Conservation (phyloP, 192 early-diverging fungal species). For the Cladochytrium replicatum region DNA sequence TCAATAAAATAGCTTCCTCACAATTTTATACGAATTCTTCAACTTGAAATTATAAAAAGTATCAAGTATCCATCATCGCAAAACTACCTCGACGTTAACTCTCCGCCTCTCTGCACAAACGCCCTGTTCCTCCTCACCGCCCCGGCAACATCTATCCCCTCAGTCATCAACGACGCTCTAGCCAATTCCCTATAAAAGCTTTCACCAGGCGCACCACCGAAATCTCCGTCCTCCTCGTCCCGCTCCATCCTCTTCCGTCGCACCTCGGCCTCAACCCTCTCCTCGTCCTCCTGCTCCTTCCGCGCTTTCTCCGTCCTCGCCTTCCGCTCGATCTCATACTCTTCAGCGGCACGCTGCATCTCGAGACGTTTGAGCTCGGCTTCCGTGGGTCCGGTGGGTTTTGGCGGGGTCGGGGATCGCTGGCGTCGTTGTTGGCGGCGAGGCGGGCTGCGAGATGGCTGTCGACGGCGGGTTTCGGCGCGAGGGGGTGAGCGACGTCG, state of each 20-base stretch:
- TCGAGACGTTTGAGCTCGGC: conserved; percentile 12
- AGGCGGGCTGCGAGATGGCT: background rate
- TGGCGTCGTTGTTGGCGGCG: background rate
- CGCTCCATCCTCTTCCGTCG: conserved; percentile 13
- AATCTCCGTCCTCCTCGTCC: background rate
- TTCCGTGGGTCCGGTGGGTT: background rate
- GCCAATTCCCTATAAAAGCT: conserved; percentile 20
- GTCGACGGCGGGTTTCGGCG: background rate
- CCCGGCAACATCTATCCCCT: conserved; percentile 20
- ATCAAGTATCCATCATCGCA: too few species aligned
- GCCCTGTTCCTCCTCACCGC: conserved; percentile 31
- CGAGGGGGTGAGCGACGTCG: background rate
- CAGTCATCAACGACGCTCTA: background rate
- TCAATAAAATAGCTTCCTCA: too few species aligned
- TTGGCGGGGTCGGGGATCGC: background rate
- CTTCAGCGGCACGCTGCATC: conserved; percentile 27
- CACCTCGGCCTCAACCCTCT: conserved; percentile 12
- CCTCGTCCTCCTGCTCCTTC: conserved; percentile 19
- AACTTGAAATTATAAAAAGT: too few species aligned
- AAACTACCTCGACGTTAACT: too few species aligned
- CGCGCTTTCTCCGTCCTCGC: conserved; percentile 15
- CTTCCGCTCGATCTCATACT: conserved; percentile 14
- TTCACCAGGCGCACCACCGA: conserved; percentile 7
- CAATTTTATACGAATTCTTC: too few species aligned
- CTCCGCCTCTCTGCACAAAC: conserved; percentile 23